Base-by-base conservation (phyloP, 2,329 filamentous ascomycete genomes). In the Cordyceps pruinosa region DNA sequence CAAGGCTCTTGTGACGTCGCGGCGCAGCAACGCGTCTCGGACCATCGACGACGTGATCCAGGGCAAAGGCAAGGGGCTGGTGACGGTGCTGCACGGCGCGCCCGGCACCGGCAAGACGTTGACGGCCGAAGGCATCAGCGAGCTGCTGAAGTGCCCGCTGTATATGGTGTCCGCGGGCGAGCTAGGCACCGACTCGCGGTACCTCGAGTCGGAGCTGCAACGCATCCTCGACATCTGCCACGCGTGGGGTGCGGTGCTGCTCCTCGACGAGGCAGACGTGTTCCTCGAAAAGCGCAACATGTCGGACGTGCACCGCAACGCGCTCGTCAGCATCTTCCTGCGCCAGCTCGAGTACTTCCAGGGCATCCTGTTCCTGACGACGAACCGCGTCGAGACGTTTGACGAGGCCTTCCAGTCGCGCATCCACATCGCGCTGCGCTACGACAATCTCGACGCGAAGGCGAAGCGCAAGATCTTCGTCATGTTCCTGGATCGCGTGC, bases 341-440 rank as follows among this genome's bases (percentile, higher is more conserved):
- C 85, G 90, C 0, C 79, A 93, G 57, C 77, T 96, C 0, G 92
- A 97, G 71, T 96, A 96, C 70, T 96, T 95, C 73, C 89, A 95
- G 67, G 91, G 91, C 3, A 95, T 96, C 54, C 71, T 96, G 5
- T 95, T 96, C 75, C 72, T 96, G 26, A 96, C 91, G 0, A 96
- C 91, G 2, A 96, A 96, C 68, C 84, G 90, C 1, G 89, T 95
- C 1, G 83, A 88, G 75, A 92, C 89, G 0, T 95, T 96, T 65
- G 91, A 96, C 64, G 89, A 94, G 60, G 91, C 91, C 0, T 96
- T 96, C 77, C 88, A 94, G 68, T 89, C 85, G 10, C 84, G 91
- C 25, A 95, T 96, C 60, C 90, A 96, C 69, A 86, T 96, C 64
- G 89, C 90, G 0, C 76, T 96, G 9, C 81, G 88, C 28, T 96